A percentile compares a stretch with the other conserved stretches of the same genome.
Evolutionary conservation across 345 rosid genomes (phyloP).

Genomic region (Draba incana): DNA sequence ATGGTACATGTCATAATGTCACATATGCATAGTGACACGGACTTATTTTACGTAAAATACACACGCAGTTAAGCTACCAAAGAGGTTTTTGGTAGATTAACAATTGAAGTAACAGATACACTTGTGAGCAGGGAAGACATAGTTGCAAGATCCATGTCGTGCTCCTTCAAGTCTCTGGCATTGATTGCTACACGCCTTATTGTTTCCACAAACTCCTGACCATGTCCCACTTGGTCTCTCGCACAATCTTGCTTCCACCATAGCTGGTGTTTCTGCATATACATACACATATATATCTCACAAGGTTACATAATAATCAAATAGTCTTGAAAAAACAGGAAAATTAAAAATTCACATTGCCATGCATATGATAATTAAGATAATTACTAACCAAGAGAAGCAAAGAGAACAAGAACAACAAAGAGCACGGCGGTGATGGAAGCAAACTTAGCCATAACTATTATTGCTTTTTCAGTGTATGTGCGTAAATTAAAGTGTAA

Average conservation of each 20-base stretch:
- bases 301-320: background rate
- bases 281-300: background rate
- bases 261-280: slow-evolving; percentile 25
- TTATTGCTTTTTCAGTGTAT: background rate
- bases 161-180: slow-evolving; percentile 43
- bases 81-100: background rate
- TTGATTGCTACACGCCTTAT: slow-evolving; percentile 7
- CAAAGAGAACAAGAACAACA: slow-evolving; percentile 31
- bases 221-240: slow-evolving; percentile 32
- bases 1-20: slow-evolving; percentile 18
- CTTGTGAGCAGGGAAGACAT: slow-evolving; percentile 30
- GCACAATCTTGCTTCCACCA: slow-evolving; percentile 29
- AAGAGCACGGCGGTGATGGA: slow-evolving; percentile 24
- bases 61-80: background rate
- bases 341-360: background rate
- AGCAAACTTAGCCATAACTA: slow-evolving; percentile 37
- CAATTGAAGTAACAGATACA: slow-evolving; percentile 31
- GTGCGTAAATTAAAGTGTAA: too few relatives aligned
- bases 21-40: background rate
- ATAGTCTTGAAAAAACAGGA: background rate
- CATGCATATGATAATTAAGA: slow-evolving; percentile 23
- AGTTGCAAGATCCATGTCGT: slow-evolving; percentile 35
- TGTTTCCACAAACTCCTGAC: slow-evolving; percentile 37
- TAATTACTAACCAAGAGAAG: slow-evolving; percentile 34
- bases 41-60: slow-evolving; percentile 24